Evolutionary conservation across 2,329 filamentous ascomycete species (phyloP), one percentile per base, ranked within the genome.

Genomic region (Myriosclerotinia scirpicola): DNA sequence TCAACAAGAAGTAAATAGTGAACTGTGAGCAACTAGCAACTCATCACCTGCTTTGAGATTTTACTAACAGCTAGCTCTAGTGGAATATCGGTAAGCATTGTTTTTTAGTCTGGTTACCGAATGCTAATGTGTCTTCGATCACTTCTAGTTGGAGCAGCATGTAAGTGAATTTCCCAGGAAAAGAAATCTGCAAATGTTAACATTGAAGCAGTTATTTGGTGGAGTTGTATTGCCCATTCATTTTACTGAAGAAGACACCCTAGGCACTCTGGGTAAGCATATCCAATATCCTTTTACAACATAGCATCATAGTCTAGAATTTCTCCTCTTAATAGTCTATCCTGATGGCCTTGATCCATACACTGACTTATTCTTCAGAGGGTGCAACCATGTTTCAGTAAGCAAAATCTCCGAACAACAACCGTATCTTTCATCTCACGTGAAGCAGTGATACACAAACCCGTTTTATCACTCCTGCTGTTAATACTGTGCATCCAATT

Each of bases 61-160:
- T 40, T 12, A 9, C 46, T 62, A 22, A 62, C n/a, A 26, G 8
- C 2, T 52, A 26, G 8, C 2, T 52, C 5, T n/a, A 62, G 59
- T 50, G 59, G 59, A 3, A 20, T 38, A 15, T 62, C 59, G 20
- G 59, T 62, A 34, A 62, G 59, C 48, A 2, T 50, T 26, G 26
- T 26, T 53, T 20, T n/a, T 36, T 9, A 12, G n/a, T 62, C 9
- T 26, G 3, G n/a, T 20, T 52, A 52, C 14, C 17, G 20, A 50
- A n/a, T 53, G 36, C 59, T 53, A 40, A 62, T 40, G 4, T 52
- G 34, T 62, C 46, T 7, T 50, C n/a, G 11, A 30, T 40, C 17
- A 5, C n/a, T 53, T 26, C 9, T 62, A 62, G 59, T 12, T 52
- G 34, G 59, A 62, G 17, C 59, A 53, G 20, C n/a, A 4, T 30